Percentiles rank a stretch among this genome's conserved stretches.
Evolutionary conservation across 2,329 filamentous ascomycete species (phyloP).

Genomic region (Fusarium nurragi): DNA sequence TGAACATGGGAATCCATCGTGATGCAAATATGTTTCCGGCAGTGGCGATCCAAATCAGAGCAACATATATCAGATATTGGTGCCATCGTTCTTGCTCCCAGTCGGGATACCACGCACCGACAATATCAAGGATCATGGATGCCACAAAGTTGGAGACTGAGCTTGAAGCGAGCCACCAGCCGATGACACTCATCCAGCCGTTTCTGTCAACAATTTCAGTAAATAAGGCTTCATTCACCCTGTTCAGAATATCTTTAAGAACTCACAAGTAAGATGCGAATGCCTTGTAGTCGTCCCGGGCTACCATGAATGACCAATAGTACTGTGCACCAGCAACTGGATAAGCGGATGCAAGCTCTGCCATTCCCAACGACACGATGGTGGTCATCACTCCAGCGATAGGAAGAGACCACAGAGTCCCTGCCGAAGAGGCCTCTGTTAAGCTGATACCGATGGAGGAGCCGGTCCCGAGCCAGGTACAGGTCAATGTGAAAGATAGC

Average conservation of each 20-base stretch:
- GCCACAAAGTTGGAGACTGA: conserved; percentile 39
- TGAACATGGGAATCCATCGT: conserved; percentile 28
- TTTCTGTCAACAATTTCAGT: neutral
- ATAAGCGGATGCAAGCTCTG: conserved; percentile 41
- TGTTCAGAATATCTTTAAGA: no score
- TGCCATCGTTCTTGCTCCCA: conserved; percentile 70
- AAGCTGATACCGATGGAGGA: conserved; percentile 44
- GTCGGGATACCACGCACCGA: conserved; percentile 50
- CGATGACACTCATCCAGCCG: conserved; percentile 35
- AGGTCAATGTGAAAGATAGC: conserved; percentile 46
- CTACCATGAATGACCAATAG: conserved; percentile 43
- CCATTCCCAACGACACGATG: conserved; percentile 43
- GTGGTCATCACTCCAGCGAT: conserved; percentile 44
- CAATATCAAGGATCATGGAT: conserved; percentile 37
- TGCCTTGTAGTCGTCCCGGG: conserved; percentile 36
- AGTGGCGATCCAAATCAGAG: conserved; percentile 66
- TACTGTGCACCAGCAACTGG: conserved; percentile 44
- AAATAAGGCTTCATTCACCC: no score
- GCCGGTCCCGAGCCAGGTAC: conserved; percentile 46
- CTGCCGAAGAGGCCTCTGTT: conserved; percentile 40
- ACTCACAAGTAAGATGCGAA: conserved; percentile 44
- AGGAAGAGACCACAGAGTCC: conserved; percentile 43
- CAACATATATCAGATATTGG: conserved; percentile 74
- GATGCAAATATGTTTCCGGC: conserved; percentile 68
- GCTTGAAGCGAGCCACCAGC: conserved; percentile 36